Evolutionary conservation across 495 filamentous ascomycete species (phyloP), one percentile per base, ranked within the genome.

Genomic region (Neurospora sp.): DNA sequence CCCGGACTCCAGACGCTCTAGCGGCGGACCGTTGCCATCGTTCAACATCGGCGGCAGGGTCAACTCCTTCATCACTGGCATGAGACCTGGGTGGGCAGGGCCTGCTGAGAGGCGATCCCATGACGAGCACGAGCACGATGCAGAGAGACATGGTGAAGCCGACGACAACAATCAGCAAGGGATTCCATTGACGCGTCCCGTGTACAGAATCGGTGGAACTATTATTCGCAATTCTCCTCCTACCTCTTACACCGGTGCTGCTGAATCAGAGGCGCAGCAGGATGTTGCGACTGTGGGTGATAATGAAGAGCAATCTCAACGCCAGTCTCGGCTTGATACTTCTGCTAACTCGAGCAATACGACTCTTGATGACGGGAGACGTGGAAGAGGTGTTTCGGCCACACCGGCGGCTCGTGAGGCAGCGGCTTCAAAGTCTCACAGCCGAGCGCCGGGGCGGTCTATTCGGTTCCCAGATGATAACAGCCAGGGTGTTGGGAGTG

Each of bases 161-260:
- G 16, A 7, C 48, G 70, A 17, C 16, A 2, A 9, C 7, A 65
- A 14, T 65, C 53, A 65, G 27, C 68, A 8, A 31, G n/a, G 8
- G 16, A 38, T 35, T 12, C 69, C 8, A 41, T 82, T 84, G 5
- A 77, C 77, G 14, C 80, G 83, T 10, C 80, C 82, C 0, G 75
- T 87, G 5, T 90, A 86, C 74, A 84, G 82, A 41, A 85, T 91
- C 70, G 87, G 77, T 12, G 79, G 79, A 22, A 74, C 73, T 14
- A 39, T 80, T 9, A 80, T 81, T 53, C 78, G 53, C 27, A 35
- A 65, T 65, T 3, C 27, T 31, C 53, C 27, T 35, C 53, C 53
- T 65, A 3, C 53, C 53, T 35, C 53, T 65, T 27, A 6, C 2
- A 14, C 53, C 10, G 14, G 7, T 31, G 22, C 53, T 31, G 22